These are phyloP conservation scores for Ulota crispa DNA, from an alignment of 225 moss, liverwort and hornwort species.

Conservation along the genomic window DNA sequence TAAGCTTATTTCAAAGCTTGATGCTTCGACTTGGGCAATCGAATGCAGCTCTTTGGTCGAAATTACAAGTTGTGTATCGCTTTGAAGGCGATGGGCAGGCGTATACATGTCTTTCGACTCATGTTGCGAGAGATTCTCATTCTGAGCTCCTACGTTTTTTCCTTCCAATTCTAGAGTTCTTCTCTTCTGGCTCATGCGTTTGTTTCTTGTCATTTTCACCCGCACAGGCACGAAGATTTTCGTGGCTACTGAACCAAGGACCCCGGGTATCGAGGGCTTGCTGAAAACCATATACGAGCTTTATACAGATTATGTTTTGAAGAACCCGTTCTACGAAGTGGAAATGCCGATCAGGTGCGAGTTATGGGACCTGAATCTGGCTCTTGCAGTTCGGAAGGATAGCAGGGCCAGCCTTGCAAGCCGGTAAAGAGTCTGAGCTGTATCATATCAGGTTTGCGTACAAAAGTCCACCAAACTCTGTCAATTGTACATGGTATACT, in stretches of 20 bases:
- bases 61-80: background rate
- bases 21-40: background rate
- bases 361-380: conserved; percentile 73
- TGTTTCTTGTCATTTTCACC: background rate
- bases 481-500: conserved; percentile 3
- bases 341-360: conserved; percentile 94
- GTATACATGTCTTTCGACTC: background rate
- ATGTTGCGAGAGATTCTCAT: background rate
- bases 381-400: conserved; percentile 74
- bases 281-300: conserved; percentile 77
- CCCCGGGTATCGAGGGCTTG: conserved; percentile 53
- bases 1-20: background rate
- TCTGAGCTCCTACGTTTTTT: background rate
- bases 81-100: background rate
- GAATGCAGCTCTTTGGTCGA: background rate
- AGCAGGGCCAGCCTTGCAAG: conserved; percentile 38
- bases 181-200: background rate
- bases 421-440: conserved; percentile 33
- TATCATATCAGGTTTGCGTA: background rate
- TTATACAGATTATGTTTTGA: conserved; percentile 81
- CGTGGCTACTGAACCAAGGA: conserved; percentile 71
- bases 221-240: conserved; percentile 80
- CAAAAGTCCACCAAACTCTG: background rate
- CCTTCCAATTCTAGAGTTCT: background rate
- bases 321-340: conserved; percentile 88